Conservation (phyloP, 352 stramenopile genomes). For the Pythium volutum region DNA sequence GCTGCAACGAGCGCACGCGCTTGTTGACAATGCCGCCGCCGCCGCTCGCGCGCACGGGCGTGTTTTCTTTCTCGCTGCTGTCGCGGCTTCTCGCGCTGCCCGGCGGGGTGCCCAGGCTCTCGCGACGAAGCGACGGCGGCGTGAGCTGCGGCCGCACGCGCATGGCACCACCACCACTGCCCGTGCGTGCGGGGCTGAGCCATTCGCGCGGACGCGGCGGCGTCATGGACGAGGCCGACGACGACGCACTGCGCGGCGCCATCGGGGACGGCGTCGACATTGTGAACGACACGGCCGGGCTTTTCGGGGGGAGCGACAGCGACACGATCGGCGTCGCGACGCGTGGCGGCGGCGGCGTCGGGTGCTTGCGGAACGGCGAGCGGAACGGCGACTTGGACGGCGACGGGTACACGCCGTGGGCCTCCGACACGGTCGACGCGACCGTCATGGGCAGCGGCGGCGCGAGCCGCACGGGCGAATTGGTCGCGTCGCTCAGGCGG, state of each 20-base stretch:
- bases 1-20: conserved; percentile 72
- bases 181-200: conserved; percentile 64
- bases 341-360: conserved; percentile 29
- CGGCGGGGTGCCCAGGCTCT: conserved; percentile 13
- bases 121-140: conserved; percentile 16
- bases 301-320: conserved; percentile 22
- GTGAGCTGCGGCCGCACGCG: conserved; percentile 22
- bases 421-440: conserved; percentile 33
- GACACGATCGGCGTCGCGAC: conserved; percentile 25
- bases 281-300: conserved; percentile 9
- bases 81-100: neutral
- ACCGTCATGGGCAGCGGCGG: conserved; percentile 39
- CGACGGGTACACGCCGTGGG: conserved; percentile 38
- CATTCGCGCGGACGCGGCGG: conserved; percentile 47
- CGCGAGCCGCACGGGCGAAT: conserved; percentile 37
- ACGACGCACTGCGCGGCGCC: neutral
- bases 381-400: conserved; percentile 56
- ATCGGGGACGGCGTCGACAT: conserved; percentile 18
- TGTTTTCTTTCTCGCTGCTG: conserved; percentile 23
- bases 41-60: conserved; percentile 29
- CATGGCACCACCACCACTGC: neutral
- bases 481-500: conserved; percentile 42
- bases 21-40: conserved; percentile 45
- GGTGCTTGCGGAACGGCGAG: conserved; percentile 61
- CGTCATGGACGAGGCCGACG: conserved; percentile 12